Base-by-base conservation (phyloP, 495 filamentous ascomycete genomes). In the Beverwykella pulmonaria region DNA sequence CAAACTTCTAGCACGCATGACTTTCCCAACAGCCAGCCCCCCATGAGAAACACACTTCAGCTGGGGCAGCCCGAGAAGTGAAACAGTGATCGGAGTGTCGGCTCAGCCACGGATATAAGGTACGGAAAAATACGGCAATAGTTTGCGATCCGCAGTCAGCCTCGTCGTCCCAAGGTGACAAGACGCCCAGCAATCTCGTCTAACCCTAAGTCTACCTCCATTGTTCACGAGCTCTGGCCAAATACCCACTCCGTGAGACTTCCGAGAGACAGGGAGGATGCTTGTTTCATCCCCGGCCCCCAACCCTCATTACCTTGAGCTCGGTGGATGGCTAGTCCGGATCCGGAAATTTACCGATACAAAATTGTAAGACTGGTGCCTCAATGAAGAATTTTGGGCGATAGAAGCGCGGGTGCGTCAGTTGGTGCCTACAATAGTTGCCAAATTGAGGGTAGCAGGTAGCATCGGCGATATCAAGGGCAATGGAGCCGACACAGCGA, bases 61-160 rank as follows among this genome's bases (percentile, higher is more conserved):
- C 17, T 44, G 5, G 8, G 39, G 17, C 6, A 12, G 9, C 17
- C 39, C 17, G 39, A 44, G 17, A 44, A 7, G 39, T 3, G 39
- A 44, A 10, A 44, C 39, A 9, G 8, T 3, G 15, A 9, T 9
- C 39, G 8, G 8, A 44, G 15, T 44, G 3, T 44, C 17, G 39
- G 39, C 17, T 44, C 17, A 44, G 39, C 8, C 8, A 4, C 39
- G 39, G 39, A 44, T 44, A 44, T 44, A 44, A 44, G 39, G 17
- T 14, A 3, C 39, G 15, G 32, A 44, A 10, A 44, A 44, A 12
- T 44, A n/a, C 17, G 39, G 39, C 15, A 44, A n/a, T 44, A 44
- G 39, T 44, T 44, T 44, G 39, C 39, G 39, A 44, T 44, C 39
- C 39, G 39, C 32, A 44, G 39, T 44, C 39, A 44, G 39, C 39